These are phyloP conservation scores for Hypoxylon fragiforme DNA, from an alignment of 495 filamentous ascomycete species.

Conservation along the genomic window DNA sequence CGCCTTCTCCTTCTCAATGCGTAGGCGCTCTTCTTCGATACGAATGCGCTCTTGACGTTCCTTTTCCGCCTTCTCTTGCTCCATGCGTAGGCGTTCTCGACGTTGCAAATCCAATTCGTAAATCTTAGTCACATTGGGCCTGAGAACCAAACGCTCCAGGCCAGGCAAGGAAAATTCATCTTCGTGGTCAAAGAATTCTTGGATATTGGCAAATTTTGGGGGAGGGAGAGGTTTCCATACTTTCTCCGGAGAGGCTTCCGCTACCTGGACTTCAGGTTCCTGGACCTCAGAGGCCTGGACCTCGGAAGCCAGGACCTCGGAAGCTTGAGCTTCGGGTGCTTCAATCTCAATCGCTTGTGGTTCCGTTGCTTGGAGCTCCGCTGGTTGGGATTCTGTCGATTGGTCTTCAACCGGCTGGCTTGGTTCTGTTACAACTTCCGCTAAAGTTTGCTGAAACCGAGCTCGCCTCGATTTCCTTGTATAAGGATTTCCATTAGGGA, in stretches of 20 bases:
- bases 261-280: background rate
- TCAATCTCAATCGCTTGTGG: no score
- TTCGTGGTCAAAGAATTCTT: conserved; percentile 34
- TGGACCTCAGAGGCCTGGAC: background rate
- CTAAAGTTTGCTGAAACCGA: no score
- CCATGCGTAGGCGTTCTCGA: conserved; percentile 29
- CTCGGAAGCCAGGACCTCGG: background rate
- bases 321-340: no score
- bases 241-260: background rate
- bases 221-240: conserved; percentile 9
- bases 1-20: conserved; percentile 18
- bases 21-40: no score
- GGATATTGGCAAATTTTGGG: conserved; percentile 22
- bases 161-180: conserved; percentile 31
- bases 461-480: no score
- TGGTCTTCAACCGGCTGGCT: no score
- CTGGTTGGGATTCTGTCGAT: no score
- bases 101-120: conserved; percentile 24
- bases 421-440: no score
- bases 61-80: conserved; percentile 21
- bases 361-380: no score
- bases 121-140: conserved; percentile 23
- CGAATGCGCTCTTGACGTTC: conserved; percentile 24
- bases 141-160: conserved; percentile 12
- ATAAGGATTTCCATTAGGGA: no score